Base-by-base conservation (phyloP, 768 basidiomycete species). In the Mycena maculata region DNA sequence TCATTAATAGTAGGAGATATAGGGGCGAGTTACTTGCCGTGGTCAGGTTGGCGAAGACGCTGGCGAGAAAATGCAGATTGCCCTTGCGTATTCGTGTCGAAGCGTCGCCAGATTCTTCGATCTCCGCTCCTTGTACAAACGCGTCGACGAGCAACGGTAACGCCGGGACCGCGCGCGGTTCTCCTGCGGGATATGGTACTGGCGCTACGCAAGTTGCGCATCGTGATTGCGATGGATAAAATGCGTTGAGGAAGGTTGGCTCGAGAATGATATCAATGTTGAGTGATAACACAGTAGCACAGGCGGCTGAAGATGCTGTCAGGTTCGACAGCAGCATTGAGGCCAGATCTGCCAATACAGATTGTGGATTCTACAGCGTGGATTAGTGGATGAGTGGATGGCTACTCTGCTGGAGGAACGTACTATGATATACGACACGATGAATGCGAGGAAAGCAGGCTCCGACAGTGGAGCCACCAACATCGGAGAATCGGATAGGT, bases 311-410 rank as follows among this genome's bases (percentile, higher is more conserved):
- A 47, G 93, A 90, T 6, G 92, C 86, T 11, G 95, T 93, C 36
- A 98, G 81, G 80, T 99, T 99, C n/a, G 96, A 97, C 12, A 99
- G 85, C 1, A 98, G 84, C 97, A 99, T 99, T n/a, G 94, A 87
- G 4, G 96, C 95, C 22, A 99, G 88, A 82, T 98, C 96, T 36
- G 95, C 95, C 28, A 98, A 90, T 63, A 92, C 89, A 12, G 96
- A 90, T 66, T 92, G 88, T n/a, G 94, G 92, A 78, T 95, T 92
- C 96, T 98, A 72, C 42, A 25, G 28, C 62, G 61, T 36, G 68
- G 63, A 65, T 65, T 55, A n/a, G 12, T 68, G 71, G 18, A 6
- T 23, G 8, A 16, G 36, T 28, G n/a, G n/a, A 1, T 41, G 6
- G 2, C 16, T 10, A 30, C n/a, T 33, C 23, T 13, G 52, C 20